Base-by-base conservation (phyloP, 331 rosid species). In the Spiraea crenata region DNA sequence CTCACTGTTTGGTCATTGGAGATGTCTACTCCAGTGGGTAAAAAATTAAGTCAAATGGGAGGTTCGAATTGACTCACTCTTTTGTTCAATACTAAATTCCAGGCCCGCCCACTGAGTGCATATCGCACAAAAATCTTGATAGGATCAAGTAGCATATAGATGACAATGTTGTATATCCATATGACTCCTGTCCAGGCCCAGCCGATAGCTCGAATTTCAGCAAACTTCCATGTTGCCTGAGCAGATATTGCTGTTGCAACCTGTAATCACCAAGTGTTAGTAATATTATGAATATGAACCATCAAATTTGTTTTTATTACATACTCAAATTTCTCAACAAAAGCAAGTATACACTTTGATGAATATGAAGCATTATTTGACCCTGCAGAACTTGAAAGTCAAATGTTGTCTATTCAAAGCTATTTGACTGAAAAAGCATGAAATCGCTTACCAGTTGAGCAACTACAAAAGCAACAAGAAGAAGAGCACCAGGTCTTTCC, bases 371-470 rank as follows among this genome's bases (percentile, higher is more conserved):
- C 17, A 20, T 45, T 13, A 45, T 46, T 11, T 46, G n/a, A n/a
- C n/a, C n/a, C n/a, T n/a, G 8, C 38, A 20, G 50, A 19, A 42
- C 13, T 42, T 63, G 16, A 2, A 45, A 25, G 31, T 5, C 39
- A 11, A 63, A 63, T 58, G 39, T 6, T 35, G 37, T 20, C 6
- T 44, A 64, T 45, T 45, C 19, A 38, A 67, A 38, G 61, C 9
- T 40, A 5, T 52, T 68, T 3, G 5, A 63, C 2, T n/a, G 38
- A 69, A 54, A 69, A 14, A 12, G 55, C 20, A 56, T 41, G 45
- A 25, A 48, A 44, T 14, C 44, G 11, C 47, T 62, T 74, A 79
- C 82, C 83, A 79, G 52, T 69, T 79, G 83, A 63, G 83, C 76
- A 52, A 79, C 42, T n/a, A 79, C 4, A 45, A 79, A 79, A 40